These are phyloP conservation scores for Cyclotella cryptica DNA, from an alignment of 108 stramenopile species.

Conservation along the genomic window DNA sequence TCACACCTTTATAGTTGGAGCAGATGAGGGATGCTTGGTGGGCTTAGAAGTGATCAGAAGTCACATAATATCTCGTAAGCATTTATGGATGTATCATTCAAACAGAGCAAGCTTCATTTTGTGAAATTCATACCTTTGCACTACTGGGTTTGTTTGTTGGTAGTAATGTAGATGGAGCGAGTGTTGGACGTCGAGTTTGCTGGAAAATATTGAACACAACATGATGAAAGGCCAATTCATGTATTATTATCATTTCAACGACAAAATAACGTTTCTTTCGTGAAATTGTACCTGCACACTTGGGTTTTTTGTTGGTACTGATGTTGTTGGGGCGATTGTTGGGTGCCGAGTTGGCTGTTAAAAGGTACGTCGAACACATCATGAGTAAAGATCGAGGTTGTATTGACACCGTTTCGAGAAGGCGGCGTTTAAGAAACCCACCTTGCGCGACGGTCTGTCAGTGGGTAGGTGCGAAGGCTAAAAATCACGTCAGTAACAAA, in stretches of 20 bases:
- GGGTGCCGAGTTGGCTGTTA: not conserved
- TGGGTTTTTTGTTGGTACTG: not conserved
- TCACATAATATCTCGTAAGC: too few species aligned
- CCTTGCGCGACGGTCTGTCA: too few species aligned
- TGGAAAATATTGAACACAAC: too few species aligned
- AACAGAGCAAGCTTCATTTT: too few species aligned
- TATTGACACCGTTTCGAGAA: too few species aligned
- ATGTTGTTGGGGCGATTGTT: not conserved
- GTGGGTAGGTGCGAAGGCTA: too few species aligned
- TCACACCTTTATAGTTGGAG: not conserved
- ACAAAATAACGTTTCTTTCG: not conserved
- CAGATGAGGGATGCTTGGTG: not conserved
- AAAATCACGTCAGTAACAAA: too few species aligned
- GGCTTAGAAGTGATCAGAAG: not conserved
- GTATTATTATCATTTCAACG: too few species aligned
- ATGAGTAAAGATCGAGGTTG: too few species aligned
- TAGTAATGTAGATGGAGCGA: not conserved
- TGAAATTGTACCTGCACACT: not conserved
- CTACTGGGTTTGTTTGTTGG: not conserved
- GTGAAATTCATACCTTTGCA: not conserved
- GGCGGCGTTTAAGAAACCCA: too few species aligned
- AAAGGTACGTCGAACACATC: not conserved
- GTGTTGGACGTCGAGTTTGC: not conserved
- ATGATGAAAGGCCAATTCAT: too few species aligned
- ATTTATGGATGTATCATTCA: too few species aligned